Base-by-base conservation (phyloP, 169 alveolate species). In the Babesia divergens region DNA sequence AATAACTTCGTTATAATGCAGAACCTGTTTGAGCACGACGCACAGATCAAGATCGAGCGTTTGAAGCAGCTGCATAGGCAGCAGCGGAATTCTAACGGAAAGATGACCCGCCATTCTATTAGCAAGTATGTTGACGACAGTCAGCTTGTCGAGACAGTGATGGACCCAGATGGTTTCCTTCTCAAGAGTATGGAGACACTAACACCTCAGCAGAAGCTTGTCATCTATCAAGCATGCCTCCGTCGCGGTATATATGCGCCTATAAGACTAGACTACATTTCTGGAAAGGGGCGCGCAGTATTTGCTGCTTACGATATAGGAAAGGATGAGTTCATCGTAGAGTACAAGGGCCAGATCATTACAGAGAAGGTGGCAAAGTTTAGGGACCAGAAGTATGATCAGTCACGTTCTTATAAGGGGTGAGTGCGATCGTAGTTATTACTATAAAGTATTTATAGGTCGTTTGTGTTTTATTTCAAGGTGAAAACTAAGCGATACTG, bases 401-500 rank as follows among this genome's bases (percentile, higher is more conserved):
- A 66, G 46, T 65, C 85, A 13, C 51, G 43, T 40, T 67, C 62
- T 6, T 28, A 42, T 53, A 60, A 44, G 34, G 80, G 79, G 85
- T 64, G 56, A 44, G 70, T 24, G 31, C 14, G 31, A 32, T 28
- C 22, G n/a, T 4, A 9, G 4, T 13, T 11, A 0, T 49, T 2
- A 11, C 14, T n/a, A 1, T 24, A 13, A 3, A 43, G 9, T 24
- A 40, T 67, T 18, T 54, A 31, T 58, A 91, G 95, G 58, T 92
- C 94, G 24, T 92, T 75, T 55, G 92, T 92, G 89, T 92, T 90
- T 60, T 91, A 91, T 56, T 92, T 92, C 89, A 90, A 90, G 31
- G 65, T 75, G 53, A 84, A 91, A 20, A 84, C 74, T 42, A 81
- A 75, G 65, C 81, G 83, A 50, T 91, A 92, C 65, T 80, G 94